Conservation (phyloP, 164 flowering plant species). For the Euptelea pleiosperma region DNA sequence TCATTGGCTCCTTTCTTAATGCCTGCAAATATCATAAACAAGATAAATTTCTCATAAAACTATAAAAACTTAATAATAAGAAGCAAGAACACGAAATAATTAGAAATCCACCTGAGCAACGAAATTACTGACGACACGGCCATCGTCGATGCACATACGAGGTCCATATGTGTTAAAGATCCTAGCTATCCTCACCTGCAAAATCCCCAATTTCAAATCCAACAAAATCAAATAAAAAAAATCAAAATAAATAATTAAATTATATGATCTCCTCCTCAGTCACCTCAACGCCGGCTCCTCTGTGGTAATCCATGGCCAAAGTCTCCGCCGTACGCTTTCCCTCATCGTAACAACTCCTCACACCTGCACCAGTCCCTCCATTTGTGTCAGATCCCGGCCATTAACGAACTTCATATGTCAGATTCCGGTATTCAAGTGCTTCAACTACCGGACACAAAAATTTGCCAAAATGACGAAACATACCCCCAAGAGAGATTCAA, state of each 20-base stretch:
- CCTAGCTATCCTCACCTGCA: slow-evolving; percentile 95
- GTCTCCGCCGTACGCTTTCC: slow-evolving; percentile 31
- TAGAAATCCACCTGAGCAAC: slow-evolving; percentile 99
- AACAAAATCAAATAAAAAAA: too few species aligned
- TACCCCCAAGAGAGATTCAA: too few species aligned
- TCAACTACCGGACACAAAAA: too few species aligned
- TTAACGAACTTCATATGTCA: too few species aligned
- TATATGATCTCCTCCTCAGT: too few species aligned
- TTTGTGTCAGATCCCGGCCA: slow-evolving; percentile 5
- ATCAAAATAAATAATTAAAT: not conserved
- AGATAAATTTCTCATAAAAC: not conserved
- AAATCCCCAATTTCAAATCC: not conserved
- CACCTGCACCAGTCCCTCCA: slow-evolving; percentile 2
- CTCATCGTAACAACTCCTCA: slow-evolving; percentile 24
- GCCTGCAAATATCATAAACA: too few species aligned
- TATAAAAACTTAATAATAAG: not conserved
- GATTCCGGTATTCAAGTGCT: too few species aligned
- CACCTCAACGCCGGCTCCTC: slow-evolving; percentile 12
- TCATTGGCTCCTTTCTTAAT: slow-evolving; percentile 82
- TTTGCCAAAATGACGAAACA: too few species aligned
- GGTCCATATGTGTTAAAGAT: slow-evolving; percentile 97
- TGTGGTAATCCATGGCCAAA: slow-evolving; percentile 29
- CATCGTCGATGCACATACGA: slow-evolving; percentile 94
- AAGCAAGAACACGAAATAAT: slow-evolving; percentile 32
- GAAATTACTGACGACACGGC: slow-evolving; percentile 94